These are phyloP conservation scores for Taphrina confusa DNA, from an alignment of 1,139 yeast species.

Conservation along the genomic window DNA sequence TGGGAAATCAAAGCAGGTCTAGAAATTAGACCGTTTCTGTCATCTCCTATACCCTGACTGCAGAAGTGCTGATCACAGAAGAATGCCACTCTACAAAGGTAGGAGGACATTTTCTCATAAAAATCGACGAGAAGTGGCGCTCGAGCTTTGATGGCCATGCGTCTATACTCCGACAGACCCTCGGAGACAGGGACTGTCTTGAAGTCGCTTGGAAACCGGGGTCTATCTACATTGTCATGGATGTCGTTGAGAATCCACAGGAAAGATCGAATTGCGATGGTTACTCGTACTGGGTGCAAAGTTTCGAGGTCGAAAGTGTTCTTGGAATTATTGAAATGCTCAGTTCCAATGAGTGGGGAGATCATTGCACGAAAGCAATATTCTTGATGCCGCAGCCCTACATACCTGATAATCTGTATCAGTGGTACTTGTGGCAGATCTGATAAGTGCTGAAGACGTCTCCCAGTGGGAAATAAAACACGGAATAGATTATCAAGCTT, in stretches of 20 bases:
- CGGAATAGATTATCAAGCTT: constrained; percentile 61
- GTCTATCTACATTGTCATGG: constrained; percentile 56
- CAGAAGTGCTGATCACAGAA: constrained; percentile 35
- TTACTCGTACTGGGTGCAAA: constrained; percentile 66
- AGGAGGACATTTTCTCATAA: constrained; percentile 12
- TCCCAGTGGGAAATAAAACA: constrained; percentile 56
- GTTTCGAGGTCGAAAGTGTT: constrained; percentile 64
- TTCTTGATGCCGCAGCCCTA: constrained; percentile 78
- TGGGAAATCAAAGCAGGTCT: constrained; percentile 3
- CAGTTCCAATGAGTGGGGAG: constrained; percentile 53
- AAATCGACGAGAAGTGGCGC: constrained; percentile 9
- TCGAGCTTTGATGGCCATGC: background rate
- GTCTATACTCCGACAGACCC: background rate
- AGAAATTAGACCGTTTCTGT: background rate
- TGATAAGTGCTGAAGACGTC: constrained; percentile 72
- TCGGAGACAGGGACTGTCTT: background rate
- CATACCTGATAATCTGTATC: constrained; percentile 68
- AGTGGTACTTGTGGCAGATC: constrained; percentile 65
- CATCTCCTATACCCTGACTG: constrained; percentile 16
- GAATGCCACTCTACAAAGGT: constrained; percentile 34
- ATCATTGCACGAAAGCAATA: constrained; percentile 76
- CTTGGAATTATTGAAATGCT: constrained; percentile 46
- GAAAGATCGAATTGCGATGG: constrained; percentile 71
- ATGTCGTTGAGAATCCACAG: constrained; percentile 65
- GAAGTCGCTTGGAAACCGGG: constrained; percentile 65